A percentile compares a stretch with the other conserved stretches of the same genome.
phyloP scores from a whole-genome alignment of 129 eudicot species.

The Centaurea solstitialis region DNA sequence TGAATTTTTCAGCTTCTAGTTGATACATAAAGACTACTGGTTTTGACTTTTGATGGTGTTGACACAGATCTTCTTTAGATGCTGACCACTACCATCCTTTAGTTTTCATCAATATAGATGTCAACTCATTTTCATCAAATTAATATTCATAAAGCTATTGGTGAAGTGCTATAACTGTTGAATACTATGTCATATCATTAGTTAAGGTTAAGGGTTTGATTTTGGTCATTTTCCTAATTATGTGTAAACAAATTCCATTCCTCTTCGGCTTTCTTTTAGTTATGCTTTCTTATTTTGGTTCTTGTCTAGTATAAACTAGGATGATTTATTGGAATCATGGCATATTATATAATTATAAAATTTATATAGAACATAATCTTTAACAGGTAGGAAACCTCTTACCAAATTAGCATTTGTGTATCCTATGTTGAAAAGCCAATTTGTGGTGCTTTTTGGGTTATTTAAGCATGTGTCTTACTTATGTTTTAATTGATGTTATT shows the following conservation, averaged over 20 bases:
- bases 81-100: not conserved
- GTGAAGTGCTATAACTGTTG: not conserved
- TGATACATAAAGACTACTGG: not conserved
- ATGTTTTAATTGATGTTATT: not conserved
- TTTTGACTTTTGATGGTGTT: not conserved
- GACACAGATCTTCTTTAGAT: not conserved
- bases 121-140: not conserved
- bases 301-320: not conserved
- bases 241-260: not conserved
- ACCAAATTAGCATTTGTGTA: not conserved
- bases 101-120: not conserved
- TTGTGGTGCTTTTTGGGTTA: not conserved
- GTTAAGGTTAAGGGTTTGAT: not conserved
- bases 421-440: not conserved
- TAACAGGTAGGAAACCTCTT: not conserved
- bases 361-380: not conserved
- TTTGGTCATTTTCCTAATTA: not conserved
- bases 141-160: not conserved
- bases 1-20: not conserved
- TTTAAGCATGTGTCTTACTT: conserved; percentile 9
- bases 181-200: not conserved
- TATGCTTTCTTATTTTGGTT: not conserved
- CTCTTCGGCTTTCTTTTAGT: not conserved
- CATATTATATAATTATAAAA: not conserved
- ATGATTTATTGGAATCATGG: not conserved